phyloP scores from a whole-genome alignment of 345 rosid genomes.

The Carallia pectinifolia region DNA sequence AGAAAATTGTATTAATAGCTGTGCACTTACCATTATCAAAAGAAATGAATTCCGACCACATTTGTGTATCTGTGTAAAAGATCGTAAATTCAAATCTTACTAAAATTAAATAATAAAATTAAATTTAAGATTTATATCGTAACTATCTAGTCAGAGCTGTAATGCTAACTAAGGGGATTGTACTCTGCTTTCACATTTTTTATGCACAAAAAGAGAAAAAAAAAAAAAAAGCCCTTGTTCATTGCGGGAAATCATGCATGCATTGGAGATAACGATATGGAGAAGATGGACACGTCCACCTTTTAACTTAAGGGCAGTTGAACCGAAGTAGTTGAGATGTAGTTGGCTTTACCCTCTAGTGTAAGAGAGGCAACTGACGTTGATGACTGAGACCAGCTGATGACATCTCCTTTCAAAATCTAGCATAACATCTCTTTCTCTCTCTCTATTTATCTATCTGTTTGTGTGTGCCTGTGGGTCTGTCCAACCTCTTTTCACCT shows the following conservation, averaged over 20 bases:
- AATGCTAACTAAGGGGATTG: too few species aligned
- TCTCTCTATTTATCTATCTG: not conserved
- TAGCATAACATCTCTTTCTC: not conserved
- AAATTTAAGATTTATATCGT: too few species aligned
- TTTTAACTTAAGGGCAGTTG: slow-evolving; percentile 46
- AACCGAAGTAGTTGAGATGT: slow-evolving; percentile 61
- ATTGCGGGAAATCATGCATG: not conserved
- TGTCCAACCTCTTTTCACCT: slow-evolving; percentile 50
- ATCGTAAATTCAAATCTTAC: too few species aligned
- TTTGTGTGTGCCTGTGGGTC: slow-evolving; percentile 21
- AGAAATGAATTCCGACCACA: too few species aligned
- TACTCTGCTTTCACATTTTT: too few species aligned
- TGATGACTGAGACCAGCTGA: not conserved
- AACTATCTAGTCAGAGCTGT: too few species aligned
- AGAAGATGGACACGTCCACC: slow-evolving; percentile 31
- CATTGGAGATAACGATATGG: slow-evolving; percentile 41
- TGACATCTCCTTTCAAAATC: slow-evolving; percentile 12
- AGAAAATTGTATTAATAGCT: too few species aligned
- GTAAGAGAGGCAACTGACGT: slow-evolving; percentile 8
- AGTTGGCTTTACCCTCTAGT: slow-evolving; percentile 46
- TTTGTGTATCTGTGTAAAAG: too few species aligned
- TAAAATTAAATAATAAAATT: too few species aligned
- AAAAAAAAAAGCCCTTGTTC: not conserved
- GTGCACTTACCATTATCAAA: too few species aligned
- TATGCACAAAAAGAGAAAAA: not conserved